Evolutionary conservation across 2,329 filamentous ascomycete genomes (phyloP), one percentile per base, ranked within the genome.

Genomic region (Ilyonectria robusta): DNA sequence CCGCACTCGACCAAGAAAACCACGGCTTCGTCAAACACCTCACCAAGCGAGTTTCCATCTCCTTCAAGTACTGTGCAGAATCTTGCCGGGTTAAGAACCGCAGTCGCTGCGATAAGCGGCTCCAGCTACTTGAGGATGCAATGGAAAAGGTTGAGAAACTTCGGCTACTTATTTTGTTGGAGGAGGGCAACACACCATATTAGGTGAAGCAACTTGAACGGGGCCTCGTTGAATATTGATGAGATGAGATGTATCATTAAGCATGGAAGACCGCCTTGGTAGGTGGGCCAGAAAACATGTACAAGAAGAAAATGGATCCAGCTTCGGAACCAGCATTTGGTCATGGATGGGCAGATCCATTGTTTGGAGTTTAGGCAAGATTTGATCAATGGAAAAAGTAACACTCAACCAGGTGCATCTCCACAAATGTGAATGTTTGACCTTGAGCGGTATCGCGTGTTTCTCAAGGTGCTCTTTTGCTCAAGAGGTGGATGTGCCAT

Each of bases 111-210:
- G 7, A 46, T 33, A 59, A 59, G 15, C 5, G 53, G 40, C 3
- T 37, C n/a, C n/a, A 37, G 2, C 21, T 40, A 11, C 57, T 72
- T 1, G 40, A 69, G 0, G 66, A 72, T 10, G 60, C 55, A 0
- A 48, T 72, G 2, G 56, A 63, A 4, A 72, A 72, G 48, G 46
- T 72, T 1, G 48, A 51, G 2, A 51, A 44, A 3, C 54, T 69
- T 19, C 35, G 31, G 21, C 26, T 55, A n/a, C 23, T 68, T 1
- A 35, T 60, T 1, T 33, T 70, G 2, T 26, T 54, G n/a, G 15
- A 44, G 2, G 55, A 67, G 8, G 58, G 54, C 0, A 62, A 58
- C 3, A 37, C 15, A 23, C 6, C 15, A 10, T 50, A 15, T 59
- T n/a, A 31, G 42, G 21, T 33, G 11, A 40, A n/a, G 37, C 11